Percentiles rank a stretch among this genome's conserved stretches.
These are phyloP conservation scores for Solanum chmielewskii DNA, from an alignment of 257 asterid species.

Conservation along the genomic window DNA sequence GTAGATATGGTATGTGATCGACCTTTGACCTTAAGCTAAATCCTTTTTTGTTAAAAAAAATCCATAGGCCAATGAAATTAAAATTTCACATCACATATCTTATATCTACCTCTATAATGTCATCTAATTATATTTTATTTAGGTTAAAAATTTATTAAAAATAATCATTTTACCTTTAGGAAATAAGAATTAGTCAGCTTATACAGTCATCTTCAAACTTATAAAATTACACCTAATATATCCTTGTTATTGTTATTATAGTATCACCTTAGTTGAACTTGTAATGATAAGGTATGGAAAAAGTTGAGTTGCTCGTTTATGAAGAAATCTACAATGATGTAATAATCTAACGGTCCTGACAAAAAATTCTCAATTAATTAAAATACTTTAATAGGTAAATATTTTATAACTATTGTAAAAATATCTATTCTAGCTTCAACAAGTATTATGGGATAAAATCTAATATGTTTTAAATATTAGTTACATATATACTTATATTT, in stretches of 20 bases:
- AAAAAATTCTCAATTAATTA: not conserved
- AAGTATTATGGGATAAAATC: not conserved
- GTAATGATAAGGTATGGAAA: not conserved
- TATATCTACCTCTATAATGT: not conserved
- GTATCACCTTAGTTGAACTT: not conserved
- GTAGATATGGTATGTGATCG: not conserved
- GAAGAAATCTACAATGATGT: not conserved
- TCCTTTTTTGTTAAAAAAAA: not conserved
- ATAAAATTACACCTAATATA: not conserved
- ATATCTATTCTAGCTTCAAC: not conserved
- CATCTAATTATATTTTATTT: not conserved
- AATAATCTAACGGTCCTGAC: not conserved
- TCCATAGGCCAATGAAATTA: not conserved
- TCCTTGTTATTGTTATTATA: not conserved
- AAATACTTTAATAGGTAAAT: not conserved
- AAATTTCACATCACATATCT: not conserved
- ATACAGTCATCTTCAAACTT: not conserved
- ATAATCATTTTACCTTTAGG: not conserved
- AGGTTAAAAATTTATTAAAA: fast-evolving
- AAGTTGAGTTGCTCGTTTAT: not conserved
- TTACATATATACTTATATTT: too few relatives aligned
- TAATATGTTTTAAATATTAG: not conserved
- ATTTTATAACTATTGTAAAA: not conserved
- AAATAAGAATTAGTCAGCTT: fast-evolving
- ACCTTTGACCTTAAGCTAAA: not conserved